Evolutionary conservation across 257 asterid species (phyloP).

Genomic region (Perilla frutescens): DNA sequence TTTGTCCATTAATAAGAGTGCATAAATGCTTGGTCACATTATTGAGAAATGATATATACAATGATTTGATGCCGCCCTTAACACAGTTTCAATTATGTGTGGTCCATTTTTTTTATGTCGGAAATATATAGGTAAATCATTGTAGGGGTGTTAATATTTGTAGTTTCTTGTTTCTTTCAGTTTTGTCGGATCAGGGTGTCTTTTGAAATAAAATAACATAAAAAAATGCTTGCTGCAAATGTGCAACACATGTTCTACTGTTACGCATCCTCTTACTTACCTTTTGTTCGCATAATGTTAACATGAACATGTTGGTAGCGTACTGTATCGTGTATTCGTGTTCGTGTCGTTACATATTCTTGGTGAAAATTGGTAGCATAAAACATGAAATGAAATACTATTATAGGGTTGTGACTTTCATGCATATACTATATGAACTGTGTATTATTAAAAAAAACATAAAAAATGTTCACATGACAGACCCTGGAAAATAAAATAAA

Average conservation of each 20-base stretch:
- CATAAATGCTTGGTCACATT: not conserved
- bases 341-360: not conserved
- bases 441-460: too few species aligned
- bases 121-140: not conserved
- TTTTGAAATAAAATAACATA: too few species aligned
- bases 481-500: too few species aligned
- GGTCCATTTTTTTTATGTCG: not conserved
- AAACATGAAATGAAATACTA: not conserved
- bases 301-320: too few species aligned
- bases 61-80: not conserved
- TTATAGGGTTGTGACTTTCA: not conserved
- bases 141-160: not conserved
- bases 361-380: not conserved
- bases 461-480: too few species aligned
- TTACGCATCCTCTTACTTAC: too few species aligned
- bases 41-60: slow-evolving; percentile 6
- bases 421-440: too few species aligned
- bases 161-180: not conserved
- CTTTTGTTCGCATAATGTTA: too few species aligned
- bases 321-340: too few species aligned
- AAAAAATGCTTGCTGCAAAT: too few species aligned
- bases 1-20: not conserved
- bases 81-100: slow-evolving; percentile 1
- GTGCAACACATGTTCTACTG: not conserved
- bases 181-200: not conserved